Evolutionary conservation across 2,329 filamentous ascomycete species (phyloP), one percentile per base, ranked within the genome.

Genomic region (Ceratocystis harringtonii): DNA sequence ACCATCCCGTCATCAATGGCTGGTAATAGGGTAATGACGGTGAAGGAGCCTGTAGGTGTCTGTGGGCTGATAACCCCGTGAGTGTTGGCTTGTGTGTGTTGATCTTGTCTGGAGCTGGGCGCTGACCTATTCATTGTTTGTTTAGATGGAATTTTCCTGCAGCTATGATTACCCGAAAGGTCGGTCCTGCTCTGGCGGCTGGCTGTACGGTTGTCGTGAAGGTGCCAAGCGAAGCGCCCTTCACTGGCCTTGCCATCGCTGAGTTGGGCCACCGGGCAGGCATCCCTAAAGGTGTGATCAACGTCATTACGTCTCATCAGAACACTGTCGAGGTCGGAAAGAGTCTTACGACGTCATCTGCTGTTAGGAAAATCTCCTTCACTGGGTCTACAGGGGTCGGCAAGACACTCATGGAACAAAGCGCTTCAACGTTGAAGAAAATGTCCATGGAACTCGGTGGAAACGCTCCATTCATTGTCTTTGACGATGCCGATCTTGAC

Each of bases 391-490:
- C 85, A 0, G 75, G 72, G 57, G 84, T 88, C 45, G 85, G 85
- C 41, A 87, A 86, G 74, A 79, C 87, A 5, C 83, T 99, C 65
- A 96, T 96, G 91, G 88, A 89, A 78, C 92, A 96, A 76, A 87
- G 88, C 10, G 84, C 91, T 0, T 81, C 83, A 50, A 96, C 91
- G 0, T 78, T 96, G 70, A 97, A 97, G 81, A 82, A 85, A 70
- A 74, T 86, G 50, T 94, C 89, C 0, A 88, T 96, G 74, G 92
- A 97, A 74, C 86, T 97, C 1, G 92, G 92, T 65, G 94, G 92
- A 61, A 97, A 97, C 74, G 89, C 92, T 0, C 92, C 92, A 1
- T 95, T 96, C 74, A 96, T 97, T 70, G 90, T 97, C 43, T 97
- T 97, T 72, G 91, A 97, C 72, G 92, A 97, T 72, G 89, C 92